Evolutionary conservation across 2,329 filamentous ascomycete genomes (phyloP), one percentile per base, ranked within the genome.

Genomic region (Claviceps arundinis): DNA sequence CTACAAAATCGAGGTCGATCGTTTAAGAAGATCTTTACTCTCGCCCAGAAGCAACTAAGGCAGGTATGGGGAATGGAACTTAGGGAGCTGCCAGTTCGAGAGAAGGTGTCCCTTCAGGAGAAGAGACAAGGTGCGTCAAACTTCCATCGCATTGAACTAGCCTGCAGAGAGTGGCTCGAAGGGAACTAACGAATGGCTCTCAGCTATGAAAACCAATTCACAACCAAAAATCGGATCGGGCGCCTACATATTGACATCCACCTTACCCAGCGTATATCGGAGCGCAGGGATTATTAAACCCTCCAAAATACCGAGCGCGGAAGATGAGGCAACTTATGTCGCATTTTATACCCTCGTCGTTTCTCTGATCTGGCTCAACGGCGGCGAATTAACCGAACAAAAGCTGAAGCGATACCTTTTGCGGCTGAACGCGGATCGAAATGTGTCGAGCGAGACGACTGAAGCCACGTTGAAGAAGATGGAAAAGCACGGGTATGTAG

Each of bases 41-140:
- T 78, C 42, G 88, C 91, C 43, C 91, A 98, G 65, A 68, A 72
- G 37, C 78, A 86, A 58, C 71, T 98, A 40, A 73, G 76, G 47
- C 70, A 71, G 2, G 76, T 83, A 1, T 97, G 95, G 68, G 93
- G 93, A n/a, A 95, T 97, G 89, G 78, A 90, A 65, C 78, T 98
- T 75, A 75, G 81, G 4, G 90, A 96, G 68, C 73, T 97, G 48
- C 89, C 93, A 0, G 73, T 78, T 1, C 80, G 78, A 61, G 91
- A 96, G 62, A 94, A 89, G 66, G 77, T 87, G 48, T 89, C 89
- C 0, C 69, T 95, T 37, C 82, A 81, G 54, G 87, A 95, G 57
- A 80, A 79, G 63, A 80, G 88, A 60, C 83, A 86, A 74, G 86
- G 85, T 83, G 69, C 55, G 70, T 30, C 19, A n/a, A 6, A 37